A percentile compares a stretch with the other conserved stretches of the same genome.
Conservation (phyloP, 2,329 filamentous ascomycete genomes). For the Aspergillus intermedius region DNA sequence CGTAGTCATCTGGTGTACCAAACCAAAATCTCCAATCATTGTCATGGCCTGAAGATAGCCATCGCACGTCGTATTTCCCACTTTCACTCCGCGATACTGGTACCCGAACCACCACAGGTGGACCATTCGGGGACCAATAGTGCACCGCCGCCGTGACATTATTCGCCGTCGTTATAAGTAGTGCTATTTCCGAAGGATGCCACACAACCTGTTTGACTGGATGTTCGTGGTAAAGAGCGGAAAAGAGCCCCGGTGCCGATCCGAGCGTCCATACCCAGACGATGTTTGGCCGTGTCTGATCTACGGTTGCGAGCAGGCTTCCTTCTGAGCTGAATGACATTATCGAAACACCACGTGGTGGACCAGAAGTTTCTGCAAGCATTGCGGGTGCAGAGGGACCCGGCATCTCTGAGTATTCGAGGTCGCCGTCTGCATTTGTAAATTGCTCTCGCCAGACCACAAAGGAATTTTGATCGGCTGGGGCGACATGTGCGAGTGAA, state of each 20-base stretch:
- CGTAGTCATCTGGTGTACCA: conserved; percentile 28
- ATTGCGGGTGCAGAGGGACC: conserved; percentile 30
- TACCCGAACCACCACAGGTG: conserved; percentile 25
- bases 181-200: conserved; percentile 30
- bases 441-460: conserved; percentile 31
- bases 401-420: conserved; percentile 34
- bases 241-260: conserved; percentile 19
- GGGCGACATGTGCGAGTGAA: conserved; percentile 29
- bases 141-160: conserved; percentile 26
- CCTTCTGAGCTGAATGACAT: conserved; percentile 37
- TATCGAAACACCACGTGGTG: conserved; percentile 30
- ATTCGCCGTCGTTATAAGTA: conserved; percentile 35
- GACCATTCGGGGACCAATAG: conserved; percentile 25
- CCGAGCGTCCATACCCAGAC: conserved; percentile 41
- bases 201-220: conserved; percentile 35
- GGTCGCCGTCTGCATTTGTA: conserved; percentile 20
- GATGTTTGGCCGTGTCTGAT: conserved; percentile 37
- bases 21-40: conserved; percentile 29
- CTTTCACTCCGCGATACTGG: conserved; percentile 27
- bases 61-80: conserved; percentile 31
- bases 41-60: conserved; percentile 18
- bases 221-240: conserved; percentile 38
- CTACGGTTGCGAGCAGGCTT: conserved; percentile 32
- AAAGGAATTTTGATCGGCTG: conserved; percentile 23
- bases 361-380: conserved; percentile 22